A percentile compares a stretch with the other conserved stretches of the same genome.
Evolutionary conservation across 2,329 filamentous ascomycete genomes (phyloP).

Genomic region (Penicillium sp.): DNA sequence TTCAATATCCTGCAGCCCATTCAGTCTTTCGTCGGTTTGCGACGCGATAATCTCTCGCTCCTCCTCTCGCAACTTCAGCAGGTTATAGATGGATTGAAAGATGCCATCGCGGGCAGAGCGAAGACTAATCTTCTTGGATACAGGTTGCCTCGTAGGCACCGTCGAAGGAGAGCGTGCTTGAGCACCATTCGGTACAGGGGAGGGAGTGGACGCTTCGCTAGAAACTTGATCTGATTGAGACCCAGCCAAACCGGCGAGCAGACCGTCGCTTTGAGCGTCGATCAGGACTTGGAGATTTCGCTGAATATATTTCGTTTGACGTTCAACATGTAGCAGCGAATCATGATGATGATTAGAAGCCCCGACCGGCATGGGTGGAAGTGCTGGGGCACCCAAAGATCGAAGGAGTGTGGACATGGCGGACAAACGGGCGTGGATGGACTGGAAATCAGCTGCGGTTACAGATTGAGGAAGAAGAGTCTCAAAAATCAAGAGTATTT

Average conservation of each 20-base stretch:
- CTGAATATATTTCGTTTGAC: conserved; percentile 57
- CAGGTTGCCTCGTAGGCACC: conserved; percentile 41
- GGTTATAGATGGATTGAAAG: conserved; percentile 56
- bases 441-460: background rate
- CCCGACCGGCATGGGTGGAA: conserved; percentile 32
- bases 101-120: conserved; percentile 58
- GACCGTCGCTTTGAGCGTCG: conserved; percentile 61
- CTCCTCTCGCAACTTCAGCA: conserved; percentile 58
- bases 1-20: conserved; percentile 53
- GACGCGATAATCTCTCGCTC: conserved; percentile 54
- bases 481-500: background rate
- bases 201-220: conserved; percentile 46
- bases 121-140: conserved; percentile 52
- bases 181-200: conserved; percentile 25
- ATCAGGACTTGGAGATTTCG: conserved; percentile 60
- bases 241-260: conserved; percentile 51
- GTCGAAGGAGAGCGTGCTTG: conserved; percentile 37
- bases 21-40: conserved; percentile 47
- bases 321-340: conserved; percentile 52
- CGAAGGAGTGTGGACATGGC: conserved; percentile 35
- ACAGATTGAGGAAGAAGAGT: background rate
- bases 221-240: conserved; percentile 47
- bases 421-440: background rate
- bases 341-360: conserved; percentile 36
- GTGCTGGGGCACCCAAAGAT: conserved; percentile 24